These are phyloP conservation scores for Cryphonectria naterciae DNA, from an alignment of 2,329 filamentous ascomycete genomes.

Conservation along the genomic window DNA sequence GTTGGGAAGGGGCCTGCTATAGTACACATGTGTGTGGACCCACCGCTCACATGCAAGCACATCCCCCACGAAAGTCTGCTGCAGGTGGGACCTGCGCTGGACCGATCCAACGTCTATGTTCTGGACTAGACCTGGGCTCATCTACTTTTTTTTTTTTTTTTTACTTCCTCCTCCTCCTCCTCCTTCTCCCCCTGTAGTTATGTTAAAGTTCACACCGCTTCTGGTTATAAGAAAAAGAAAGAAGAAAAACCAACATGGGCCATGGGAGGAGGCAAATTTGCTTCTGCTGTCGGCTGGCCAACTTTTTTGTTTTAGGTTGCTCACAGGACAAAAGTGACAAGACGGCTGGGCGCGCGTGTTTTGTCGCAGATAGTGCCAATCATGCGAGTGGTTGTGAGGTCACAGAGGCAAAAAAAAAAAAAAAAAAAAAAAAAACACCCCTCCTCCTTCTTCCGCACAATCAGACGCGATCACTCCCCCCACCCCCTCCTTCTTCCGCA, in stretches of 20 bases:
- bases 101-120: background rate
- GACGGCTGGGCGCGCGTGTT: background rate
- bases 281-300: background rate
- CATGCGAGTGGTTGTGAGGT: background rate
- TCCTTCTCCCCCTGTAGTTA: background rate
- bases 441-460: too few species aligned
- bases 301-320: too few species aligned
- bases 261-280: background rate
- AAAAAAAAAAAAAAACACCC: too few species aligned
- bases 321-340: background rate
- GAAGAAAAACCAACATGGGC: background rate
- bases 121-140: background rate
- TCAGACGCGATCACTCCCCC: too few species aligned
- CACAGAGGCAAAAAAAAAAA: too few species aligned
- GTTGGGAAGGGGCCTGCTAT: background rate
- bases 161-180: too few species aligned
- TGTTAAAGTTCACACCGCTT: constrained; percentile 2
- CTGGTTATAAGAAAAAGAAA: background rate
- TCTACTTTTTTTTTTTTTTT: background rate
- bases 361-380: background rate
- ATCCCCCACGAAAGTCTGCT: constrained; percentile 17
- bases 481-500: too few species aligned
- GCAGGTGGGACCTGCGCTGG: constrained; percentile 5
- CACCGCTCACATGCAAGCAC: constrained; percentile 16
- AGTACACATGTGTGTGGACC: constrained; percentile 1